phyloP scores from a whole-genome alignment of 768 basidiomycete species.

The Suillus subluteus region DNA sequence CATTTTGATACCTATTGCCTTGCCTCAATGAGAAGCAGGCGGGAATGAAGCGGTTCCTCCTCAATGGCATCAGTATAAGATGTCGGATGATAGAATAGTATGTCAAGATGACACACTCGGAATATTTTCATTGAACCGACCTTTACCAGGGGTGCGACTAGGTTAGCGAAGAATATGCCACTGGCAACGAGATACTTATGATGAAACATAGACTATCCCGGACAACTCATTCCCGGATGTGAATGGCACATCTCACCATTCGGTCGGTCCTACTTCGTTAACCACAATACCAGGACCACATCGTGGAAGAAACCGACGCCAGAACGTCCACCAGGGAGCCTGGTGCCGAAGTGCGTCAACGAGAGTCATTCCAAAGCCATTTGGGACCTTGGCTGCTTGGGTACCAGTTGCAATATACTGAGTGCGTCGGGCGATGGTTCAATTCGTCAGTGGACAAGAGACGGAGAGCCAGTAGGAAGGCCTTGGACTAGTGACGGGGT shows the following conservation, averaged over 20 bases:
- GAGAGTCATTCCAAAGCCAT: background rate
- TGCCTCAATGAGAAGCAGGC: background rate
- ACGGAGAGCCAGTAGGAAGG: background rate
- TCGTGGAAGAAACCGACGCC: background rate
- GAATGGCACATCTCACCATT: slow-evolving; percentile 2
- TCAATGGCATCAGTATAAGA: too few species aligned
- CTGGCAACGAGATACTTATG: background rate
- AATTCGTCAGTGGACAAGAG: background rate
- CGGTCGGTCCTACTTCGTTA: slow-evolving; percentile 1
- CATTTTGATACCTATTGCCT: too few species aligned
- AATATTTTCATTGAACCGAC: too few species aligned
- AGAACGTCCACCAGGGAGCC: background rate
- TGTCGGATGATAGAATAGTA: too few species aligned
- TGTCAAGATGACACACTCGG: too few species aligned
- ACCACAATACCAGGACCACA: background rate
- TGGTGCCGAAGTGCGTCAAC: background rate
- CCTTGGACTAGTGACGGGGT: background rate
- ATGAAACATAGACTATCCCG: background rate
- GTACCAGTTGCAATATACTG: background rate
- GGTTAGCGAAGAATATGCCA: too few species aligned
- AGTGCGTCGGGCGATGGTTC: background rate
- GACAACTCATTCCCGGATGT: background rate
- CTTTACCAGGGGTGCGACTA: too few species aligned
- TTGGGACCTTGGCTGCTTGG: background rate
- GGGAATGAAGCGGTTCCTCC: too few species aligned